phyloP scores from a whole-genome alignment of 1,284 basidiomycete genomes.

The Leccinum pachyderme region DNA sequence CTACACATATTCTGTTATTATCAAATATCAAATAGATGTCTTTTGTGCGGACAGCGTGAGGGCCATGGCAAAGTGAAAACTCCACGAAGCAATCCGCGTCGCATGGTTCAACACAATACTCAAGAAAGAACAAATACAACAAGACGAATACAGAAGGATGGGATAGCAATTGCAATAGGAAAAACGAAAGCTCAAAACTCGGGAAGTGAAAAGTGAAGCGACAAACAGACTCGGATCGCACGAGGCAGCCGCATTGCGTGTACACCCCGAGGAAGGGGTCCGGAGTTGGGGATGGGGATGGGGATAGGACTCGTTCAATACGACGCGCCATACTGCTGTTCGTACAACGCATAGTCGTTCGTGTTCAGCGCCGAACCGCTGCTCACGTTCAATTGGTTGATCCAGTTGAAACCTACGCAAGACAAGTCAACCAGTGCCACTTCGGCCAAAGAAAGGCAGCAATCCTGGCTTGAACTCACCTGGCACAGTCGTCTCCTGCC shows the following conservation, averaged over 20 bases:
- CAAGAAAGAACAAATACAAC: neutral
- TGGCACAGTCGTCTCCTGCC: slow-evolving; percentile 53
- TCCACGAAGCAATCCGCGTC: neutral
- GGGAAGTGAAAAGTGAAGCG: neutral
- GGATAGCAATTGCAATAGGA: neutral
- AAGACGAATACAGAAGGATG: neutral
- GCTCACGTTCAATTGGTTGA: slow-evolving; percentile 32
- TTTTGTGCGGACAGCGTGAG: neutral
- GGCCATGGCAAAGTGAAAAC: neutral
- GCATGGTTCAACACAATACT: neutral
- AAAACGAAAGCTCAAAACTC: neutral
- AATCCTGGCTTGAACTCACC: slow-evolving; percentile 33
- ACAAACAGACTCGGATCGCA: neutral
- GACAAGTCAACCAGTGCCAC: neutral
- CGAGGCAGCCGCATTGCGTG: neutral
- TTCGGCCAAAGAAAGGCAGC: neutral
- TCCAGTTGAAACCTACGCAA: slow-evolving; percentile 41
- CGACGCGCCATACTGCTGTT: slow-evolving; percentile 15
- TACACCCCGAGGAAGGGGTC: neutral
- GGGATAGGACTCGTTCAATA: neutral
- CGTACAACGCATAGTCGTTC: slow-evolving; percentile 33
- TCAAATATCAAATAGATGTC: neutral
- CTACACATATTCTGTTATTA: neutral
- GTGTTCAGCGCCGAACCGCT: slow-evolving; percentile 16
- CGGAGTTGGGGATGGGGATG: neutral